phyloP scores from a whole-genome alignment of 257 asterid genomes.

The Handroanthus guayacan region DNA sequence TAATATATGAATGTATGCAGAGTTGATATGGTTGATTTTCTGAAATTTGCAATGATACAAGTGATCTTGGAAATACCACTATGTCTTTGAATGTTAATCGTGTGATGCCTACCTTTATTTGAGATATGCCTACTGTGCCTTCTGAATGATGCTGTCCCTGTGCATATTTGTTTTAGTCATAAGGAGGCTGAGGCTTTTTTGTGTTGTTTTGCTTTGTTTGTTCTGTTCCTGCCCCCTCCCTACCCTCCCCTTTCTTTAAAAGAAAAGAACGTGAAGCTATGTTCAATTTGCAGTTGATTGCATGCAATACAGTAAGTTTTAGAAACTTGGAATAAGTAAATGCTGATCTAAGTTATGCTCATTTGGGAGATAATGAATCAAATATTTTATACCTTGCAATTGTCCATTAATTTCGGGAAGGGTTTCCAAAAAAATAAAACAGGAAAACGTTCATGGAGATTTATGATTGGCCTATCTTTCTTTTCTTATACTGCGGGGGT shows the following conservation, averaged over 20 bases:
- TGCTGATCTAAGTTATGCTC: constrained; percentile 10
- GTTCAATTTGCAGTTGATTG: constrained; percentile 12
- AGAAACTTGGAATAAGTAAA: constrained; percentile 12
- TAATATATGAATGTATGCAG: not conserved
- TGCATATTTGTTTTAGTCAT: not conserved
- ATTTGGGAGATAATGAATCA: not conserved
- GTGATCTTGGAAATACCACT: constrained; percentile 18
- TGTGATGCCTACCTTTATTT: constrained; percentile 23
- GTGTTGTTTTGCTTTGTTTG: not conserved
- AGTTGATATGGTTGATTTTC: constrained; percentile 23
- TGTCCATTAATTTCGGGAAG: constrained; percentile 17
- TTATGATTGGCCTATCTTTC: not conserved
- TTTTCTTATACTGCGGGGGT: constrained; percentile 3
- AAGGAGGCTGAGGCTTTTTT: not conserved
- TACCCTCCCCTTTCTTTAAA: not conserved
- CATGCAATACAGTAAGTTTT: not conserved
- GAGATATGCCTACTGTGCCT: constrained; percentile 10
- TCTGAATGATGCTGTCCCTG: constrained; percentile 9
- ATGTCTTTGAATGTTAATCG: not conserved
- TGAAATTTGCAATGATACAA: not conserved
- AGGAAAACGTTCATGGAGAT: constrained; percentile 17
- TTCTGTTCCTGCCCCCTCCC: too few relatives aligned
- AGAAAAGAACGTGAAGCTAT: constrained; percentile 10
- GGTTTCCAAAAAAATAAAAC: not conserved
- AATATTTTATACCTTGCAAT: not conserved